These are phyloP conservation scores for Sarocladium brachiariae DNA, from an alignment of 2,329 filamentous ascomycete species.

Conservation along the genomic window DNA sequence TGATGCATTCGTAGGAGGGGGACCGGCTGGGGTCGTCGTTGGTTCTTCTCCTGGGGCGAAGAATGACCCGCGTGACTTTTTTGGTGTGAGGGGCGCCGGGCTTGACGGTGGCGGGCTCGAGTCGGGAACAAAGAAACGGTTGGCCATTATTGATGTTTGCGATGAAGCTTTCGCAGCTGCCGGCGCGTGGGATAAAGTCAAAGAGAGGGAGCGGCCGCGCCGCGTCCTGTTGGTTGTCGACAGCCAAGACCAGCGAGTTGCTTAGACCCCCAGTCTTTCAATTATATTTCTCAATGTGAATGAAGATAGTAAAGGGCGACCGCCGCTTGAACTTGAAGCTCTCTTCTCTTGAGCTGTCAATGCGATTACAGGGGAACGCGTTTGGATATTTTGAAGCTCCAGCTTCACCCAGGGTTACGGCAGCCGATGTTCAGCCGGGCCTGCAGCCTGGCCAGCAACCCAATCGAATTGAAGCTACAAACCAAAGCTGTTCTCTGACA, in stretches of 20 bases:
- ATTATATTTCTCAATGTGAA: neutral
- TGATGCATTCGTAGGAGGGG: constrained; percentile 45
- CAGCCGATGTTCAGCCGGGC: constrained; percentile 6
- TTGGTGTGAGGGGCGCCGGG: constrained; percentile 42
- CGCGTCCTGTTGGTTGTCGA: neutral
- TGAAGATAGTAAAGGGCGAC: neutral
- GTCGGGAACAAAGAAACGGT: constrained; percentile 35
- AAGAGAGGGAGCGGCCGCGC: neutral
- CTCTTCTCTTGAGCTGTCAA: neutral
- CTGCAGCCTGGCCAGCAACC: no score
- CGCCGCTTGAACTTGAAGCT: neutral
- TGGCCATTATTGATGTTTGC: constrained; percentile 27
- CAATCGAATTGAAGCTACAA: no score
- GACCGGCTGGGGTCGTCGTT: constrained; percentile 46
- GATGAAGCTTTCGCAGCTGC: neutral
- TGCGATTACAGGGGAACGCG: constrained; percentile 4
- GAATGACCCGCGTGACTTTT: constrained; percentile 15
- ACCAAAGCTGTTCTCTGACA: no score
- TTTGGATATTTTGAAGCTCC: constrained; percentile 9
- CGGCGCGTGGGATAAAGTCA: neutral
- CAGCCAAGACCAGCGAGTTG: neutral
- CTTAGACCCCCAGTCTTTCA: neutral
- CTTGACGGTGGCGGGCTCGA: constrained; percentile 32
- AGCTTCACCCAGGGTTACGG: neutral
- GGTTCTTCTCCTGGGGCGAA: constrained; percentile 38